phyloP scores from a whole-genome alignment of 2,329 filamentous ascomycete genomes.

The Domatiomyces globalis region DNA sequence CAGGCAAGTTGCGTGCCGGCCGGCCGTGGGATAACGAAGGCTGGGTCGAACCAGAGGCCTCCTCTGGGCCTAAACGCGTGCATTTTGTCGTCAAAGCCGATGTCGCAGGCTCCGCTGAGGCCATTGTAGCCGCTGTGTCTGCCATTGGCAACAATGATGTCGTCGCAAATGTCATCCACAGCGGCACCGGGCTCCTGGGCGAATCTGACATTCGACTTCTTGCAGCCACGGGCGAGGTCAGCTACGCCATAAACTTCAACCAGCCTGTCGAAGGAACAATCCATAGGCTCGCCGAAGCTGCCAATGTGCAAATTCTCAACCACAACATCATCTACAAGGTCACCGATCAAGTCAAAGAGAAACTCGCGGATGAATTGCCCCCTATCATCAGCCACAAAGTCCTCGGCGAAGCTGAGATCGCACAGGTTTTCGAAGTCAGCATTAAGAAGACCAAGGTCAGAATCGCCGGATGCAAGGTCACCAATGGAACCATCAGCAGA shows the following conservation, averaged over 20 bases:
- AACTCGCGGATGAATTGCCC: constrained; percentile 55
- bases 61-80: constrained; percentile 34
- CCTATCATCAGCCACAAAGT: constrained; percentile 55
- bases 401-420: constrained; percentile 73
- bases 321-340: constrained; percentile 53
- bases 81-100: constrained; percentile 86
- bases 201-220: constrained; percentile 77
- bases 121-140: constrained; percentile 62
- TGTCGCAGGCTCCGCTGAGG: constrained; percentile 86
- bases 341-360: constrained; percentile 36
- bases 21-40: constrained; percentile 20
- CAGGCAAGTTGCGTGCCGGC: constrained; percentile 6
- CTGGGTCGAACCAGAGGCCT: constrained; percentile 24
- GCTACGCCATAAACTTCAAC: constrained; percentile 79
- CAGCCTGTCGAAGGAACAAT: constrained; percentile 53
- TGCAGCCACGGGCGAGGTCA: constrained; percentile 55
- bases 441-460: constrained; percentile 55
- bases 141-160: constrained; percentile 78
- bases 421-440: constrained; percentile 72
- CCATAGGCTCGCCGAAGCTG: constrained; percentile 51
- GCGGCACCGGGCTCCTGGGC: constrained; percentile 60
- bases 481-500: constrained; percentile 60
- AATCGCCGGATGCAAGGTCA: constrained; percentile 76
- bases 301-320: constrained; percentile 64
- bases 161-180: constrained; percentile 58